Evolutionary conservation across 495 filamentous ascomycete species (phyloP).

Genomic region (Neurospora tetraspora): DNA sequence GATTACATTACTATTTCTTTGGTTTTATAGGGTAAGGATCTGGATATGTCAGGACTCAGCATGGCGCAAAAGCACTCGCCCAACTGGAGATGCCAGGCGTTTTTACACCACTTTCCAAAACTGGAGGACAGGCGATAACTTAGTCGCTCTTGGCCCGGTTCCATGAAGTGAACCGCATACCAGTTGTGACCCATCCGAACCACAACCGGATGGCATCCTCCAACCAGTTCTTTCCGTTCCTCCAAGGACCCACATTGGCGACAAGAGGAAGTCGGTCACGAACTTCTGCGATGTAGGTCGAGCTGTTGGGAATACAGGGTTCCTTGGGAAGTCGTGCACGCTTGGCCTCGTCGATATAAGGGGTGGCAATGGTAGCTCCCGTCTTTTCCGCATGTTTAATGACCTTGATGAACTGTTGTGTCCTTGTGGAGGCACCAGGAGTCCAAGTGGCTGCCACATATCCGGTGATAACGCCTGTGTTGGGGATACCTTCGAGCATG

Average conservation of each 20-base stretch:
- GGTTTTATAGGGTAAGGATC: not conserved
- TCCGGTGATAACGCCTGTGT: conserved; percentile 25
- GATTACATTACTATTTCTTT: not conserved
- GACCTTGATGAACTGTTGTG: conserved; percentile 24
- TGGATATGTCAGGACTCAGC: not conserved
- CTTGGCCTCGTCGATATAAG: conserved; percentile 12
- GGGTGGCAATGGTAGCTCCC: conserved; percentile 22
- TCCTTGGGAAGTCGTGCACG: conserved; percentile 7
- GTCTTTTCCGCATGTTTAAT: conserved; percentile 27
- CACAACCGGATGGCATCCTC: conserved; percentile 17
- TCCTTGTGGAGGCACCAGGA: conserved; percentile 29
- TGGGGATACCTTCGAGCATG: conserved; percentile 34
- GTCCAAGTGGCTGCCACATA: conserved; percentile 52
- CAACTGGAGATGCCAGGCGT: not conserved
- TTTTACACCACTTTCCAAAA: not conserved
- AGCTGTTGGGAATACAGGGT: conserved; percentile 17
- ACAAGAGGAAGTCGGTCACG: conserved; percentile 20
- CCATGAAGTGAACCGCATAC: conserved; percentile 16
- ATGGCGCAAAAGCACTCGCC: not conserved
- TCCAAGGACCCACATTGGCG: conserved; percentile 24
- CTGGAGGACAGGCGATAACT: not conserved
- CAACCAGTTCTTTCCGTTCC: conserved; percentile 20
- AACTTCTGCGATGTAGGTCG: conserved; percentile 25
- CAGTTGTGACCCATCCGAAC: conserved; percentile 21
- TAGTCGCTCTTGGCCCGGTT: not conserved